Conservation (phyloP, 164 flowering plant genomes). For the Tetracentron sinense region DNA sequence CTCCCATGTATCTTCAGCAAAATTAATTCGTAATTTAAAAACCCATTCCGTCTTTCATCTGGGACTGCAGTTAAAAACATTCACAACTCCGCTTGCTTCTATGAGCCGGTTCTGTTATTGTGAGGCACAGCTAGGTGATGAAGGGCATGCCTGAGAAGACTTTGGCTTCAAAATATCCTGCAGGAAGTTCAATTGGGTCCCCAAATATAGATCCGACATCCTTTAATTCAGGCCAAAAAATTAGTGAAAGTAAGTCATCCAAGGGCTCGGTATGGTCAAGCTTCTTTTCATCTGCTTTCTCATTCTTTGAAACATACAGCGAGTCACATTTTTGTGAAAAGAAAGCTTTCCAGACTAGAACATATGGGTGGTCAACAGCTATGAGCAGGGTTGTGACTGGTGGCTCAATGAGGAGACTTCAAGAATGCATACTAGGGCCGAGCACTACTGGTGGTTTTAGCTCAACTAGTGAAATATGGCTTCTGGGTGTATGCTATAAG, state of each 20-base stretch:
- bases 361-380: slow-evolving; percentile 60
- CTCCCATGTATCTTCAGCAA: too few species aligned
- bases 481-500: slow-evolving; percentile 72
- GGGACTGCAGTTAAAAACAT: too few species aligned
- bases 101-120: slow-evolving; percentile 4
- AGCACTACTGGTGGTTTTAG: slow-evolving; percentile 42
- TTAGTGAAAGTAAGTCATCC: slow-evolving; percentile 27
- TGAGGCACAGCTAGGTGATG: slow-evolving; percentile 48
- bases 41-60: too few species aligned
- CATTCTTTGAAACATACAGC: slow-evolving; percentile 41
- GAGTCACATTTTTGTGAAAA: slow-evolving; percentile 32
- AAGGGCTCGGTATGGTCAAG: slow-evolving; percentile 51
- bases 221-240: slow-evolving; percentile 25
- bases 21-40: too few species aligned
- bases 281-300: slow-evolving; percentile 47
- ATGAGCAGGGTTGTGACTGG: slow-evolving; percentile 50
- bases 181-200: slow-evolving; percentile 27
- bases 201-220: slow-evolving; percentile 19
- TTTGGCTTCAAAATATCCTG: slow-evolving; percentile 31
- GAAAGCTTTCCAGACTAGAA: slow-evolving; percentile 24
- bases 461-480: slow-evolving; percentile 84
- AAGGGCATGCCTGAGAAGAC: slow-evolving; percentile 43
- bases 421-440: slow-evolving; percentile 62
- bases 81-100: slow-evolving; percentile 3
- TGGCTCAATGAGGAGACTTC: slow-evolving; percentile 81